These are phyloP conservation scores for Melastoma malabathricum DNA, from an alignment of 345 rosid genomes.

Conservation along the genomic window DNA sequence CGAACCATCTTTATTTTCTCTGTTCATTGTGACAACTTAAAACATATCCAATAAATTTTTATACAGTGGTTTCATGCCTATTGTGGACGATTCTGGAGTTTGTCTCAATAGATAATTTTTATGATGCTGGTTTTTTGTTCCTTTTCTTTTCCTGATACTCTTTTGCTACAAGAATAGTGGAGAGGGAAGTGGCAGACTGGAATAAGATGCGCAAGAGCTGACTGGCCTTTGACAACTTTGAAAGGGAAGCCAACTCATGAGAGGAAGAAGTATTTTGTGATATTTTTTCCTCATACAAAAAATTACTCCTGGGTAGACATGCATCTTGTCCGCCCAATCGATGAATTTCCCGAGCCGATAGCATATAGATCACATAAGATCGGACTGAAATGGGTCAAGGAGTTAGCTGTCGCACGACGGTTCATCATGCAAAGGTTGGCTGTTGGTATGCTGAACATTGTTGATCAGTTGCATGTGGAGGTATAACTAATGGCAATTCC, in stretches of 20 bases:
- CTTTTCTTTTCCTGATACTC: neutral
- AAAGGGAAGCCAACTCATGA: slow-evolving; percentile 95
- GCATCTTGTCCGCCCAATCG: slow-evolving; percentile 61
- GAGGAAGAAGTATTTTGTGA: slow-evolving; percentile 76
- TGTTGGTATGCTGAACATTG: slow-evolving; percentile 72
- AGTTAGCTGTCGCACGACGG: slow-evolving; percentile 65
- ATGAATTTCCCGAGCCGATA: slow-evolving; percentile 80
- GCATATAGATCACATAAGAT: slow-evolving; percentile 62
- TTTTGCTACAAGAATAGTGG: slow-evolving; percentile 49
- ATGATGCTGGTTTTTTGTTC: slow-evolving; percentile 2
- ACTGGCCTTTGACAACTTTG: slow-evolving; percentile 88
- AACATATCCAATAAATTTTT: no score
- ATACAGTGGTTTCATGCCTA: no score
- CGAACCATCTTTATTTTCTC: no score
- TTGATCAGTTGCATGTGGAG: slow-evolving; percentile 75
- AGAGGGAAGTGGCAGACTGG: slow-evolving; percentile 98
- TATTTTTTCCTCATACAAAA: slow-evolving; percentile 86
- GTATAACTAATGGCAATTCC: slow-evolving; percentile 18
- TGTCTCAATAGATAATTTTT: neutral
- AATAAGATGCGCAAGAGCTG: slow-evolving; percentile 84
- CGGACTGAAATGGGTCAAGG: slow-evolving; percentile 79
- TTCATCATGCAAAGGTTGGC: slow-evolving; percentile 78
- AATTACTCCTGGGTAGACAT: slow-evolving; percentile 98
- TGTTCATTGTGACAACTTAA: no score
- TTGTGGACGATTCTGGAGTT: no score